Evolutionary conservation across 148 eudicot species (phyloP).

Genomic region (Persicaria tinctoria): DNA sequence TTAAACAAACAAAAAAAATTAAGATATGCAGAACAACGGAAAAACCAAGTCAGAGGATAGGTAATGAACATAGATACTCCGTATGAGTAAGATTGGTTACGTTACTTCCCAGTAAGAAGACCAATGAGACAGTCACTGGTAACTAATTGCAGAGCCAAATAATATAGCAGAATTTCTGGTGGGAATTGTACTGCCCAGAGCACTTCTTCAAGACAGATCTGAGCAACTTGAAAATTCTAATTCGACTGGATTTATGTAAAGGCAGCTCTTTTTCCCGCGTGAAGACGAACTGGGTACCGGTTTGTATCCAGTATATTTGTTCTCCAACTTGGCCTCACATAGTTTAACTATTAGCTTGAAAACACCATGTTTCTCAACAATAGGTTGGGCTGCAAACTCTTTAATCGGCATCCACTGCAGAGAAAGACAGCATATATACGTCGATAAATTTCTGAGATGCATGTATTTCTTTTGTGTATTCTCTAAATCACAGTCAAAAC

Average conservation of each 20-base stretch:
- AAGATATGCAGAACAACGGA: no score
- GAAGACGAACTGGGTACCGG: conserved; percentile 29
- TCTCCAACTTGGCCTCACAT: conserved; percentile 45
- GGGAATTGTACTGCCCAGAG: not conserved
- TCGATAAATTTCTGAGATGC: not conserved
- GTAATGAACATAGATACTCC: no score
- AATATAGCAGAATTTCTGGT: not conserved
- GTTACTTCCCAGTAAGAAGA: no score
- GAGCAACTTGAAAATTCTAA: conserved; percentile 17
- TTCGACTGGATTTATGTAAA: conserved; percentile 46
- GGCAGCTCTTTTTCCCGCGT: conserved; percentile 18
- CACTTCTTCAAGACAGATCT: conserved; percentile 18
- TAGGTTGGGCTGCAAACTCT: conserved; percentile 55
- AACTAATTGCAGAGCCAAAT: not conserved
- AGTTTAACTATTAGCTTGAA: conserved; percentile 37
- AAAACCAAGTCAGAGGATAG: no score
- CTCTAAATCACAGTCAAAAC: not conserved
- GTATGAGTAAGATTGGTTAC: no score
- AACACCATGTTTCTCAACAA: conserved; percentile 23
- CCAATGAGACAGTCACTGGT: no score
- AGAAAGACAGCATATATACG: not conserved
- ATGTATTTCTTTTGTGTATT: not conserved
- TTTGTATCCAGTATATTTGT: conserved; percentile 42
- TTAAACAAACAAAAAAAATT: no score
- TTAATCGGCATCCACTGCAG: conserved; percentile 62